These are phyloP conservation scores for Neoarthrinium moseri DNA, from an alignment of 2,329 filamentous ascomycete genomes.

Conservation along the genomic window DNA sequence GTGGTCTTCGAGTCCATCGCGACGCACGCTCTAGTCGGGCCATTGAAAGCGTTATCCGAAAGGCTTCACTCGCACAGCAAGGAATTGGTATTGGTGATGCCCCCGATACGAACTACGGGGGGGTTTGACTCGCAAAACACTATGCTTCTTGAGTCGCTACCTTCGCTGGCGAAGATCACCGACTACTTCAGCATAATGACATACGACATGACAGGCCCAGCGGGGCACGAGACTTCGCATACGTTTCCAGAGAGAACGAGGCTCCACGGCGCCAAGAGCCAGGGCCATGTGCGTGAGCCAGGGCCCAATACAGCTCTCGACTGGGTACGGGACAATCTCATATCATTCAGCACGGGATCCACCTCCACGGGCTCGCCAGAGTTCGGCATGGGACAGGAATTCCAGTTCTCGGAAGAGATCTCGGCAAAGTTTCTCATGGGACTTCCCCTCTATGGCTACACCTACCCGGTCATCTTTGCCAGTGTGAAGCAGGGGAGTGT, in stretches of 20 bases:
- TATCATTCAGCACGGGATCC: neutral
- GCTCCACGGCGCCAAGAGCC: neutral
- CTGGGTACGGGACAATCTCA: constrained; percentile 1
- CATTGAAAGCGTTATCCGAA: constrained; percentile 13
- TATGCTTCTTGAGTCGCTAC: neutral
- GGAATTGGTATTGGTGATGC: constrained; percentile 18
- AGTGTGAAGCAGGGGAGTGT: neutral
- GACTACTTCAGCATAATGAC: constrained; percentile 22
- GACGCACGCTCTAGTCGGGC: constrained; percentile 14
- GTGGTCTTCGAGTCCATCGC: constrained; percentile 19
- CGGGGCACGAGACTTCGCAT: constrained; percentile 9
- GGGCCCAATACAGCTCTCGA: neutral
- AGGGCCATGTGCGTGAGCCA: constrained; percentile 2
- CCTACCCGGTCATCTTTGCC: constrained; percentile 13
- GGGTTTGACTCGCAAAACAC: too few relatives aligned
- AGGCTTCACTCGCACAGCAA: constrained; percentile 13
- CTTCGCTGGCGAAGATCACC: constrained; percentile 11
- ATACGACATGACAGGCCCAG: constrained; percentile 18
- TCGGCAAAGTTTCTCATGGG: constrained; percentile 17
- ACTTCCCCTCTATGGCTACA: constrained; percentile 19
- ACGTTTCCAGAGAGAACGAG: neutral
- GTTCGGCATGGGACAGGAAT: too few relatives aligned
- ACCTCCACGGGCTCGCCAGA: too few relatives aligned
- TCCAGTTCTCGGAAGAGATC: too few relatives aligned
- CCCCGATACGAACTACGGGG: constrained; percentile 15